These are phyloP conservation scores for Chrysanthemum lavandulifolium DNA, from an alignment of 129 eudicot genomes.

Conservation along the genomic window DNA sequence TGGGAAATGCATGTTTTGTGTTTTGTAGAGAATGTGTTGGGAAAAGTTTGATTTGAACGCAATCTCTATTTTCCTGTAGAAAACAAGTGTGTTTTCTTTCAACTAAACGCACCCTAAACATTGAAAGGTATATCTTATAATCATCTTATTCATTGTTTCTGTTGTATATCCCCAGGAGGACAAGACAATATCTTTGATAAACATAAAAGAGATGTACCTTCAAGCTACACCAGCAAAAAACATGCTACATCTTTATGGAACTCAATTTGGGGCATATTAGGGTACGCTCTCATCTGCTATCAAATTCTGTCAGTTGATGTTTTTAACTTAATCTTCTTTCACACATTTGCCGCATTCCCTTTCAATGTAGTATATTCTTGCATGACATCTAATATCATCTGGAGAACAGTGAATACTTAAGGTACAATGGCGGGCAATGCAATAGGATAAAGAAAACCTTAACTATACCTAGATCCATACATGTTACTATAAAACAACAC, in stretches of 20 bases:
- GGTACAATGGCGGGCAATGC: constrained; percentile 4
- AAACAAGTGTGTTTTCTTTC: too few relatives aligned
- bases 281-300: constrained; percentile 43
- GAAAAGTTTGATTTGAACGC: too few relatives aligned
- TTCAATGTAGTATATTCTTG: not conserved
- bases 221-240: constrained; percentile 30
- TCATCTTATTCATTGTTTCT: not conserved
- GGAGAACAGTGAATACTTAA: not conserved
- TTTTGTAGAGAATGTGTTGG: too few relatives aligned
- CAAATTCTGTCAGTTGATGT: not conserved
- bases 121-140: not conserved
- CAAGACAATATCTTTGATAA: constrained; percentile 24
- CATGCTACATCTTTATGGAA: constrained; percentile 46
- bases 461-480: not conserved
- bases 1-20: too few relatives aligned
- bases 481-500: constrained; percentile 7
- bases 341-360: not conserved
- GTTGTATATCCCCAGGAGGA: constrained; percentile 17
- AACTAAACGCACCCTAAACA: not conserved
- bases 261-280: constrained; percentile 44
- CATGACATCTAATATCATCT: not conserved
- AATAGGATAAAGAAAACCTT: not conserved
- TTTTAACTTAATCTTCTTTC: not conserved
- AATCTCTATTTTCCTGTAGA: too few relatives aligned
- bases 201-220: constrained; percentile 22